phyloP scores from a whole-genome alignment of 352 stramenopile genomes.

The Globisporangium emineosum region DNA sequence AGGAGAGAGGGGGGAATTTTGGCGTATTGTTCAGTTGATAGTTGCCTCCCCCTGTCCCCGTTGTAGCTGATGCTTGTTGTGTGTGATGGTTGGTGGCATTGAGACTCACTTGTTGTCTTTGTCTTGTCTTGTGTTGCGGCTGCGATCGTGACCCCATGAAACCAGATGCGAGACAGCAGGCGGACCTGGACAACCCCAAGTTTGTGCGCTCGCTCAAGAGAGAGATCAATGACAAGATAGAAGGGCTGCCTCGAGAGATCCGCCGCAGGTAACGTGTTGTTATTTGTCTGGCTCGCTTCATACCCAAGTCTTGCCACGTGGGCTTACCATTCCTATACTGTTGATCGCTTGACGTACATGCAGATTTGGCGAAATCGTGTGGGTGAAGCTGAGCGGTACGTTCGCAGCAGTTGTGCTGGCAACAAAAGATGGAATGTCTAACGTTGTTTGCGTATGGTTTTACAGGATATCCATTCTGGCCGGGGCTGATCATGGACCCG shows the following conservation, averaged over 20 bases:
- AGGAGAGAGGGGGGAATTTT: too few species aligned
- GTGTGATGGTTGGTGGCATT: background rate
- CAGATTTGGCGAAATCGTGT: slow-evolving; percentile 18
- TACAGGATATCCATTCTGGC: slow-evolving; percentile 16
- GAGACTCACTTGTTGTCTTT: background rate
- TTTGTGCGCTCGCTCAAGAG: slow-evolving; percentile 10
- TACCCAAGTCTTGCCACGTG: background rate
- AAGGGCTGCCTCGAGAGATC: slow-evolving; percentile 8
- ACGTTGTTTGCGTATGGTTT: too few species aligned
- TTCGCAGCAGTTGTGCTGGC: background rate
- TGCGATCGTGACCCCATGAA: background rate
- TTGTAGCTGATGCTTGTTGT: background rate
- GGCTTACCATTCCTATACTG: background rate
- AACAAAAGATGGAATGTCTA: background rate
- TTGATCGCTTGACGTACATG: background rate
- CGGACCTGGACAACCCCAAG: slow-evolving; percentile 6
- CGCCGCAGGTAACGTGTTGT: slow-evolving; percentile 2
- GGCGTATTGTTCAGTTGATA: background rate
- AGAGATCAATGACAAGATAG: slow-evolving; percentile 12
- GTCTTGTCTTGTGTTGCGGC: background rate
- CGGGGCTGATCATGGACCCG: slow-evolving; percentile 13
- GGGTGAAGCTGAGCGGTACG: slow-evolving; percentile 12
- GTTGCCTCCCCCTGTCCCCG: background rate
- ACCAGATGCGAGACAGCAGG: background rate
- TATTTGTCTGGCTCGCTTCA: background rate